These are phyloP conservation scores for Leccinum ponderosum DNA, from an alignment of 1,284 basidiomycete species.

Conservation along the genomic window DNA sequence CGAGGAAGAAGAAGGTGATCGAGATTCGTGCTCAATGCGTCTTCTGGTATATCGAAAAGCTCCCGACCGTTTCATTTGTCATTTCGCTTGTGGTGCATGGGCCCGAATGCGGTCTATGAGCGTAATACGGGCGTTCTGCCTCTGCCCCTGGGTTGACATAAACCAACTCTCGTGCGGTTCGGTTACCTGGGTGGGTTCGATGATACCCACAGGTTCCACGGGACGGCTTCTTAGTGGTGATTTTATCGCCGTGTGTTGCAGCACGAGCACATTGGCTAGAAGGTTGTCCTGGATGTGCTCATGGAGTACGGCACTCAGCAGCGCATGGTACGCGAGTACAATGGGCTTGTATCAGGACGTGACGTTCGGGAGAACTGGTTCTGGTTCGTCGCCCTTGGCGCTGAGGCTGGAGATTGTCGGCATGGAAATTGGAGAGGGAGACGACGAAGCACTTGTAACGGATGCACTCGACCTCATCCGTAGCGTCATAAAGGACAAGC, in stretches of 20 bases:
- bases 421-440: constrained; percentile 57
- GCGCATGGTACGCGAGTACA: constrained; percentile 41
- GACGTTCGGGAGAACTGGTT: constrained; percentile 46
- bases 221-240: constrained; percentile 77
- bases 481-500: constrained; percentile 71
- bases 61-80: constrained; percentile 77
- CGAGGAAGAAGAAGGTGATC: constrained; percentile 24
- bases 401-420: constrained; percentile 68
- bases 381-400: constrained; percentile 41
- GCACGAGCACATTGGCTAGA: constrained; percentile 81
- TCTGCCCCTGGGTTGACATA: constrained; percentile 59
- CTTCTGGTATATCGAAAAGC: constrained; percentile 69
- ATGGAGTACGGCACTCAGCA: constrained; percentile 67
- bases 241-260: constrained; percentile 70
- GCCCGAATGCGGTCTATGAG: constrained; percentile 70
- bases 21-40: constrained; percentile 61
- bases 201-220: constrained; percentile 61
- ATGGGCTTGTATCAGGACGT: constrained; percentile 50
- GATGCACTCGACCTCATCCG: constrained; percentile 79
- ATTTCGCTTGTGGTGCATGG: constrained; percentile 59
- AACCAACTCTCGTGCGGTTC: constrained; percentile 63
- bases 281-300: constrained; percentile 74
- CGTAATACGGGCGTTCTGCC: constrained; percentile 54
- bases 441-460: constrained; percentile 62
- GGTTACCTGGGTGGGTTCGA: constrained; percentile 71